A percentile compares a stretch with the other conserved stretches of the same genome.
These are phyloP conservation scores for Trichophyton benhamiae DNA, from an alignment of 2,329 filamentous ascomycete species.

Conservation along the genomic window DNA sequence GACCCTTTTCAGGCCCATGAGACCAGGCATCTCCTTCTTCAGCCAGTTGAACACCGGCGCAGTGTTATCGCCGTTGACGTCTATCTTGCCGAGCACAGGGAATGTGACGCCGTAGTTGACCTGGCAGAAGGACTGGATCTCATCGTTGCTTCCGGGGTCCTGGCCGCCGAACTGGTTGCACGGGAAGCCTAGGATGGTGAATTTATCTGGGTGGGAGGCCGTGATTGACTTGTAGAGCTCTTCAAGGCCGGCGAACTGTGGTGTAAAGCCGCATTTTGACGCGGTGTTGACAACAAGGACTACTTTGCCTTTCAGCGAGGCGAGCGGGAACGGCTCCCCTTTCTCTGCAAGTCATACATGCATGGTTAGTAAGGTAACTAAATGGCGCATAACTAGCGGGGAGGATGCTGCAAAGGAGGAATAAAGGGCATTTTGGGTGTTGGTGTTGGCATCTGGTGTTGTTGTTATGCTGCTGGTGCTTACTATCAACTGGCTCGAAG, in stretches of 20 bases:
- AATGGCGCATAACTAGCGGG: constrained; percentile 9
- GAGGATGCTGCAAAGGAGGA: not conserved
- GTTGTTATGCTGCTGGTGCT: constrained; percentile 16
- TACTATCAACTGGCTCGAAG: constrained; percentile 48
- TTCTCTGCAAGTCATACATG: constrained; percentile 43
- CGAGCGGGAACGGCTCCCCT: constrained; percentile 58
- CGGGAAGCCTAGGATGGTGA: constrained; percentile 85
- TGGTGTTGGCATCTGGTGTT: too few species aligned
- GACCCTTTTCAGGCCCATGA: constrained; percentile 77
- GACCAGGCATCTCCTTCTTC: constrained; percentile 59
- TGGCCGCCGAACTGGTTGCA: constrained; percentile 96
- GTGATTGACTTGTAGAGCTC: constrained; percentile 71
- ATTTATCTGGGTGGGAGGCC: constrained; percentile 58
- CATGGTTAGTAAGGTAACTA: not conserved
- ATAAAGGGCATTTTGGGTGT: too few species aligned
- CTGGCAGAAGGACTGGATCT: constrained; percentile 77
- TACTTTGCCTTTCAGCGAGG: constrained; percentile 75
- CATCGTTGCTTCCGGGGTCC: constrained; percentile 71
- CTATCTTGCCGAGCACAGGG: constrained; percentile 80
- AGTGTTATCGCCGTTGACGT: constrained; percentile 80
- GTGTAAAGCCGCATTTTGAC: constrained; percentile 97
- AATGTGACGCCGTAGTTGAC: constrained; percentile 90
- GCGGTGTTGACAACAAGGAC: constrained; percentile 95
- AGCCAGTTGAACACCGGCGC: constrained; percentile 68
- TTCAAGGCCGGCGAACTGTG: constrained; percentile 85